Conservation (phyloP, 1,139 yeast genomes). For the Zygoascus hellenicus region DNA sequence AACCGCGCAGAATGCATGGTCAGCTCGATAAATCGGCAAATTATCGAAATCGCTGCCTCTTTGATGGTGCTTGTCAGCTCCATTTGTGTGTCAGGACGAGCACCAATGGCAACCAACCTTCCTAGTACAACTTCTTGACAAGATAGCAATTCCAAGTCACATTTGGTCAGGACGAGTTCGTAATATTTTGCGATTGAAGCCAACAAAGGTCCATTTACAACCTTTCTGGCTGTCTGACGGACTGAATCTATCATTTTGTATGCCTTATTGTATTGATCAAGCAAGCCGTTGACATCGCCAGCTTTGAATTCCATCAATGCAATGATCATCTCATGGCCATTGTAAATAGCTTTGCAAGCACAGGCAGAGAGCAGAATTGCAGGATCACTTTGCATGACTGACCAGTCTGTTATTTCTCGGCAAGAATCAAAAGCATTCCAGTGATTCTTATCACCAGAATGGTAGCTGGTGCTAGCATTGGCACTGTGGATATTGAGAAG, state of each 20-base stretch:
- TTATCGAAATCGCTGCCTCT: conserved; percentile 19
- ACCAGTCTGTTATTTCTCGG: neutral
- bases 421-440: neutral
- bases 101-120: conserved; percentile 8
- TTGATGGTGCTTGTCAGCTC: conserved; percentile 7
- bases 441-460: neutral
- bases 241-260: neutral
- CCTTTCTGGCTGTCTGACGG: neutral
- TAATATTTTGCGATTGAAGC: neutral
- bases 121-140: conserved; percentile 9
- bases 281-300: neutral
- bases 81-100: conserved; percentile 2
- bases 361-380: neutral
- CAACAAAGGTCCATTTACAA: neutral
- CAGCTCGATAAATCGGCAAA: conserved; percentile 42
- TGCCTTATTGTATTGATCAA: neutral
- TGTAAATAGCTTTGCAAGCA: neutral
- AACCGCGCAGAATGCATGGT: conserved; percentile 39
- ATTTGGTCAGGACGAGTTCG: conserved; percentile 36
- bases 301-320: neutral
- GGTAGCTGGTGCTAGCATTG: neutral
- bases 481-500: neutral
- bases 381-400: neutral
- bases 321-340: neutral
- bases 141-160: conserved; percentile 25